phyloP scores from a whole-genome alignment of 2,329 filamentous ascomycete species.

The Pseudocercospora fuligena region DNA sequence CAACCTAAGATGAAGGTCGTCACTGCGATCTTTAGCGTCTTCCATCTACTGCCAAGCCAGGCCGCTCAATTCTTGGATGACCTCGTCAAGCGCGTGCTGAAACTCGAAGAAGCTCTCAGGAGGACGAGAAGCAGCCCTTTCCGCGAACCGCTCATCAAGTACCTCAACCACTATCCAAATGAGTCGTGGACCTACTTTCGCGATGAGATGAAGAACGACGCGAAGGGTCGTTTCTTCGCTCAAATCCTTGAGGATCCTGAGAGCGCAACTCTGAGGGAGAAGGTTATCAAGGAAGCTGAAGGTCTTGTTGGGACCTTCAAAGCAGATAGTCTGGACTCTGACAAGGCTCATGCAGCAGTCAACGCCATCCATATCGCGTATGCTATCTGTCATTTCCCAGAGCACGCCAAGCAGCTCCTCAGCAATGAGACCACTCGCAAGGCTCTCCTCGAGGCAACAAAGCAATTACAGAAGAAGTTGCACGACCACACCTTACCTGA shows the following conservation, averaged over 20 bases:
- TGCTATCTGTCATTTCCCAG: conserved; percentile 71
- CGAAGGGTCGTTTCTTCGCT: conserved; percentile 87
- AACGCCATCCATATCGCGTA: conserved; percentile 87
- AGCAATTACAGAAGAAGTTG: conserved; percentile 77
- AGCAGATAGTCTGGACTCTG: conserved; percentile 64
- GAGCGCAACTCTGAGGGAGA: conserved; percentile 74
- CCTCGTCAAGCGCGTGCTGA: conserved; percentile 86
- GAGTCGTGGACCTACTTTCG: conserved; percentile 83
- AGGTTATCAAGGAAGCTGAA: conserved; percentile 74
- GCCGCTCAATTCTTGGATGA: conserved; percentile 90
- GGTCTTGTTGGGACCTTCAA: conserved; percentile 67
- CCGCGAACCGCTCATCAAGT: conserved; percentile 85
- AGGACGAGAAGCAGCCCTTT: conserved; percentile 92
- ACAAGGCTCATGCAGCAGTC: conserved; percentile 77
- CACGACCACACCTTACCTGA: conserved; percentile 71
- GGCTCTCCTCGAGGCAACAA: conserved; percentile 67
- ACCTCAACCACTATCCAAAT: conserved; percentile 88
- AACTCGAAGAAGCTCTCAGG: conserved; percentile 81
- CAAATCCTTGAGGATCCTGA: conserved; percentile 80
- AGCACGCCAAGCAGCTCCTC: conserved; percentile 69
- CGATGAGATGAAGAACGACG: conserved; percentile 79
- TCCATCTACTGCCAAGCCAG: conserved; percentile 89
- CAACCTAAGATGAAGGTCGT: conserved; percentile 92
- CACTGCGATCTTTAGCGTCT: conserved; percentile 92
- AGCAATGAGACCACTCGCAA: conserved; percentile 62